phyloP scores from a whole-genome alignment of 257 asterid species.

The Solanum gandarillasii region DNA sequence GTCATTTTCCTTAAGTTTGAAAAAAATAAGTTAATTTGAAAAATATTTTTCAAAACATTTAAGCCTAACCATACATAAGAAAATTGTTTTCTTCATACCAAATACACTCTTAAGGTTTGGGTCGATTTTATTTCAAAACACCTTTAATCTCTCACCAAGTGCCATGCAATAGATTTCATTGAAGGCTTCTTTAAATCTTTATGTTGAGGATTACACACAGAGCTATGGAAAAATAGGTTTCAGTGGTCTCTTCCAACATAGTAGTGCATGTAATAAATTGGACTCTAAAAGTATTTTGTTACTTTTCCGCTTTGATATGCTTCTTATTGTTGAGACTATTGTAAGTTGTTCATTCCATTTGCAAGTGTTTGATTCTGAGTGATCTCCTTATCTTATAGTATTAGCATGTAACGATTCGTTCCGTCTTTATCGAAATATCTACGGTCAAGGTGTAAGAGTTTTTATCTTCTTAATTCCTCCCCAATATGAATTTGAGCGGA shows the following conservation, averaged over 20 bases:
- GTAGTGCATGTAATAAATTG: background rate
- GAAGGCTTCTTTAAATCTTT: no score
- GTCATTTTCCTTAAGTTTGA: background rate
- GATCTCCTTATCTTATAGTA: background rate
- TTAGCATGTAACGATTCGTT: background rate
- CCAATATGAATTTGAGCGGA: no score
- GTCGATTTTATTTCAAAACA: background rate
- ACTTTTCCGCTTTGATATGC: background rate
- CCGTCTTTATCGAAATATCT: no score
- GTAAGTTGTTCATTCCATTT: background rate
- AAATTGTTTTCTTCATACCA: no score
- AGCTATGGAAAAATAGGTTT: no score
- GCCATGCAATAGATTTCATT: no score
- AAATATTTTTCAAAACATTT: no score
- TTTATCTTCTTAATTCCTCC: no score
- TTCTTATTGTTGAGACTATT: background rate
- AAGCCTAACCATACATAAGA: background rate
- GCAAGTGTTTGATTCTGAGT: background rate
- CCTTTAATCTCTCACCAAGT: background rate
- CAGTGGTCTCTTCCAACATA: no score
- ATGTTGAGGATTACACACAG: no score
- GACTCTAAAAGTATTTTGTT: background rate
- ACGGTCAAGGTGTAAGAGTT: no score
- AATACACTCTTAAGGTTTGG: background rate
- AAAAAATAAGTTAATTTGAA: background rate